Base-by-base conservation (phyloP, 345 rosid genomes). In the Boechera retrofracta region DNA sequence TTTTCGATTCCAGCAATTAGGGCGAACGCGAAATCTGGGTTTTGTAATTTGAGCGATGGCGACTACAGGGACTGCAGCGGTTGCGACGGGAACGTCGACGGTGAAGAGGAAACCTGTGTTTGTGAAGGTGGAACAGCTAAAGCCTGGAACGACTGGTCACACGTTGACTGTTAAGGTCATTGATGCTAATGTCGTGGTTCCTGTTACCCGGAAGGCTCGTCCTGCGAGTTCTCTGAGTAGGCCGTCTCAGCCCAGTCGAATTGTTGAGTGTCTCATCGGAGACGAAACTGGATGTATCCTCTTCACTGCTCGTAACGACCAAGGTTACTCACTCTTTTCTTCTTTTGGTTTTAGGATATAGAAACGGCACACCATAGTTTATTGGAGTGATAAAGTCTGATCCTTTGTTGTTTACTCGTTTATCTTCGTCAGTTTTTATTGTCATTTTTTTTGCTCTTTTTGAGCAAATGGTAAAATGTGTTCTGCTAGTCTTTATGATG, bases 251-350 rank as follows among this genome's bases (percentile, higher is more conserved):
- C 88, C 93, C 0, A 57, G 86, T 32, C 87, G 86, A 49, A 89
- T 91, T 53, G 85, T 86, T n/a, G 97, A 91, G 84, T 89, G 95
- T 77, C 84, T 91, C 18, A 82, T 91, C 47, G 95, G 97, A 12
- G 97, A 91, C 39, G 90, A 88, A 32, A 88, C 95, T 6, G 97
- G 85, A 33, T 69, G 84, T 73, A 89, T 91, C 73, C 77, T 86
- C 74, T 91, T 91, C 90, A 91, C 97, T n/a, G 97, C 97, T 36
- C 91, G 97, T 32, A 88, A 89, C 73, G 95, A 89, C 3, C 95
- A 91, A 87, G 97, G 97, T 89, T 4, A 77, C 36, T 59, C 28
- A 9, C 21, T 9, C 4, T 73, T 49, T 28, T 24, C 21, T 44
- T 36, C 6, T 32, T 32, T 32, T 32, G 5, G 35, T 32, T 26